phyloP scores from a whole-genome alignment of 352 stramenopile species.

The Pythium sukuiense region DNA sequence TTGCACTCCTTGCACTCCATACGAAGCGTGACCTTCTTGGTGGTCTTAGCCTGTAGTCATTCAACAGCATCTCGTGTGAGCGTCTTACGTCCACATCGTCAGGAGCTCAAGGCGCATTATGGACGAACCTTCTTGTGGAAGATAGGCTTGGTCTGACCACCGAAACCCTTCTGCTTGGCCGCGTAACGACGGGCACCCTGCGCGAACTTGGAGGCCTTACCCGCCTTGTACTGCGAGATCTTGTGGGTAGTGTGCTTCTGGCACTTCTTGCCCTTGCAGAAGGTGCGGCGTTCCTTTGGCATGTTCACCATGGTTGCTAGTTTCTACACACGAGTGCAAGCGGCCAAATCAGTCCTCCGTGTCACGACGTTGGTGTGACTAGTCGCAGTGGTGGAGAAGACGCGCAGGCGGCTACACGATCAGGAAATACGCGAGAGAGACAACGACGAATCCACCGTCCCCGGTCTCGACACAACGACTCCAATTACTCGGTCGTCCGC shows the following conservation, averaged over 20 bases:
- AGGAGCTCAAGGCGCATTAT: too few species aligned
- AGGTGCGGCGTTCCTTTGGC: conserved; percentile 99
- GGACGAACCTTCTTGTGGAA: conserved; percentile 98
- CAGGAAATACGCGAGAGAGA: not conserved
- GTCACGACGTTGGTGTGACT: not conserved
- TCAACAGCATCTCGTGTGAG: not conserved
- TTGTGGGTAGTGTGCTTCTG: conserved; percentile 99
- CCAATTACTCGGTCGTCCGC: not conserved
- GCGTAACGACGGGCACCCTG: conserved; percentile 98
- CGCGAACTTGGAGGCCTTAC: conserved; percentile 99
- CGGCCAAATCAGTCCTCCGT: not conserved
- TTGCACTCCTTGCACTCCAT: conserved; percentile 99
- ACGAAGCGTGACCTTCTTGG: conserved; percentile 96
- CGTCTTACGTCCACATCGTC: too few species aligned
- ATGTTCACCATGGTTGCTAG: conserved; percentile 99
- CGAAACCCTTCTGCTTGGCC: conserved; percentile 99
- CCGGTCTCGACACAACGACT: not conserved
- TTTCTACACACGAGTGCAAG: conserved; percentile 37
- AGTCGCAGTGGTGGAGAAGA: not conserved
- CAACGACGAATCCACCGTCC: not conserved
- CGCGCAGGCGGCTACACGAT: not conserved
- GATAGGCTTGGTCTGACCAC: conserved; percentile 99
- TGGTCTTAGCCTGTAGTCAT: conserved; percentile 94
- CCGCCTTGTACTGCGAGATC: conserved; percentile 99
- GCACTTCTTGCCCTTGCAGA: conserved; percentile 99